These are phyloP conservation scores for Russula foetens DNA, from an alignment of 768 basidiomycete species.

Conservation along the genomic window DNA sequence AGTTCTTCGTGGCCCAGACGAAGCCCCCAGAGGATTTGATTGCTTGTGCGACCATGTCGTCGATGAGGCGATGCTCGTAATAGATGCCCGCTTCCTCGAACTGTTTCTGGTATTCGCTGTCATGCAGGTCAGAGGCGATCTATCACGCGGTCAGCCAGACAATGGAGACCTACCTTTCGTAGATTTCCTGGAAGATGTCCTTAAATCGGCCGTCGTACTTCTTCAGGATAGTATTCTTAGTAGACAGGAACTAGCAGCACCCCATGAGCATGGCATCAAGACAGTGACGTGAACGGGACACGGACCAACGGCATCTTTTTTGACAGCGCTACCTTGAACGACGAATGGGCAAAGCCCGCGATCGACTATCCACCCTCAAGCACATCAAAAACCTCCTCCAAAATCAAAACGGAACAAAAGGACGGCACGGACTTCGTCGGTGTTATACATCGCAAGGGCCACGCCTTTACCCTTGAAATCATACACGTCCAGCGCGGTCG, in stretches of 20 bases:
- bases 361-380: conserved; percentile 54
- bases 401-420: not conserved
- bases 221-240: conserved; percentile 96
- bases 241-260: conserved; percentile 78
- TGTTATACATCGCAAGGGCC: conserved; percentile 98
- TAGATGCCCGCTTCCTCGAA: conserved; percentile 70
- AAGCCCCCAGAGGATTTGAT: conserved; percentile 92
- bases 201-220: conserved; percentile 99
- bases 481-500: conserved; percentile 72
- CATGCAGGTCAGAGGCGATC: not conserved
- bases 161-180: conserved; percentile 46
- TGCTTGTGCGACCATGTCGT: conserved; percentile 97
- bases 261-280: not conserved
- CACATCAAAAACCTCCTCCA: not conserved
- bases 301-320: conserved; percentile 69
- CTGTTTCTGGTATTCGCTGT: conserved; percentile 56
- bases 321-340: conserved; percentile 89
- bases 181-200: conserved; percentile 98
- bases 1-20: conserved; percentile 64
- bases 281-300: not conserved
- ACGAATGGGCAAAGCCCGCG: conserved; percentile 90
- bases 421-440: conserved; percentile 60
- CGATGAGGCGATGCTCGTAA: conserved; percentile 95
- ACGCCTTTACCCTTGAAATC: conserved; percentile 92
- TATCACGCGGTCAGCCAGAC: not conserved